Conservation (phyloP, 805 yeast genomes). For the Hanseniaspora pseudoguilliermondii region DNA sequence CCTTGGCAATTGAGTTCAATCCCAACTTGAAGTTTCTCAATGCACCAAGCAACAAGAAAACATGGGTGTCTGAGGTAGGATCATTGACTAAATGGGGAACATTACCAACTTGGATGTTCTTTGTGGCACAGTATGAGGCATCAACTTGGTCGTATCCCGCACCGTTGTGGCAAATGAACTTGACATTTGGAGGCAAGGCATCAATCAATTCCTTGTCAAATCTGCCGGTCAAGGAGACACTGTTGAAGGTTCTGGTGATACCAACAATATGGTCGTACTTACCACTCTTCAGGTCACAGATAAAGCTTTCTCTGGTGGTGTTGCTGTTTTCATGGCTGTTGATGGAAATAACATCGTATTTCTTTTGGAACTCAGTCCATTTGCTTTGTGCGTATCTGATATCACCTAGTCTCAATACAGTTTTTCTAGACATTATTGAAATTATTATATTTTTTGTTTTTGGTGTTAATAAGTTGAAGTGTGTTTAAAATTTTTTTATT, state of each 20-base stretch:
- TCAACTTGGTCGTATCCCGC: constrained; percentile 72
- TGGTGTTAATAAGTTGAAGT: background rate
- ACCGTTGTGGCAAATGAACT: constrained; percentile 48
- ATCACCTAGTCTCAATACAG: constrained; percentile 54
- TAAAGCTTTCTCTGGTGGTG: constrained; percentile 29
- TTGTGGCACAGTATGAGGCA: constrained; percentile 36
- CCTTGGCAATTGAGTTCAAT: constrained; percentile 38
- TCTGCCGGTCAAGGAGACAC: constrained; percentile 43
- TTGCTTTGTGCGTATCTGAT: constrained; percentile 48
- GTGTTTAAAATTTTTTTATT: background rate
- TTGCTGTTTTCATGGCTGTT: constrained; percentile 14
- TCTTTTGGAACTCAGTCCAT: constrained; percentile 44
- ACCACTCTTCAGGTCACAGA: constrained; percentile 22
- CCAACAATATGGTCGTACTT: constrained; percentile 26
- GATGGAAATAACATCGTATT: constrained; percentile 37
- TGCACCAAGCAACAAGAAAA: constrained; percentile 49
- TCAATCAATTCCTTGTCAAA: constrained; percentile 50
- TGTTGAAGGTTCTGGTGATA: constrained; percentile 41
- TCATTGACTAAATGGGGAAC: constrained; percentile 54
- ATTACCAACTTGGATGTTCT: constrained; percentile 52
- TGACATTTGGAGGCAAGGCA: constrained; percentile 42
- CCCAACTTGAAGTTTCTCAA: constrained; percentile 57
- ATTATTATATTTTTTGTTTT: too few relatives aligned
- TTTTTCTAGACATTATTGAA: constrained; percentile 25
- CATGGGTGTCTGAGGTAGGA: constrained; percentile 63